These are phyloP conservation scores for Calonectria hawksworthii DNA, from an alignment of 2,329 filamentous ascomycete genomes.

Conservation along the genomic window DNA sequence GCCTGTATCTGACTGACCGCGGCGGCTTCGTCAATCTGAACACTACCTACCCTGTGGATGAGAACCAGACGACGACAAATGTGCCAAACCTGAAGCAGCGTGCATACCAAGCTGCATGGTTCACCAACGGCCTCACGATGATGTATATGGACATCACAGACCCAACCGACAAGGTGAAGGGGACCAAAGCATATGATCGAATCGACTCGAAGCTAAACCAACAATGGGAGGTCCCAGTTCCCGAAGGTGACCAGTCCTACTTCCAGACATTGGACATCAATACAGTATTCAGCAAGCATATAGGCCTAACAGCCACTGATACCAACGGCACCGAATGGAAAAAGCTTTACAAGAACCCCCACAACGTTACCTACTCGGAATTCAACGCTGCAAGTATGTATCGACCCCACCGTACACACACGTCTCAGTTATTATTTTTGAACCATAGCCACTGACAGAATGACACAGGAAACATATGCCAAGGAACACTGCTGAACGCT, in stretches of 20 bases:
- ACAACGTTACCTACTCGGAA: neutral
- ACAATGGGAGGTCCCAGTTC: conserved; percentile 46
- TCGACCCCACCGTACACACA: neutral
- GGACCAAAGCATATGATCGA: conserved; percentile 48
- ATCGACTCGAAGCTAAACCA: conserved; percentile 54
- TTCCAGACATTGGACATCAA: conserved; percentile 12
- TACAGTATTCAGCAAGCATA: conserved; percentile 1
- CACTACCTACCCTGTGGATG: conserved; percentile 50
- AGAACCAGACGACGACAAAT: conserved; percentile 37
- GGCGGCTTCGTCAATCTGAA: conserved; percentile 58
- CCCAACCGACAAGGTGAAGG: conserved; percentile 13
- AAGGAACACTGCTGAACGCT: conserved; percentile 47
- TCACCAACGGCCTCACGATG: conserved; percentile 56
- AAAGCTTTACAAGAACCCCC: conserved; percentile 4
- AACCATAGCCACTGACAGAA: neutral
- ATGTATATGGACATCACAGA: conserved; percentile 55
- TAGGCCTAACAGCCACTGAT: neutral
- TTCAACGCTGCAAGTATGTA: conserved; percentile 18
- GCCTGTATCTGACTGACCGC: conserved; percentile 52
- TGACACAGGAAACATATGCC: conserved; percentile 19
- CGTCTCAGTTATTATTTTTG: neutral
- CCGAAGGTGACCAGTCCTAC: neutral
- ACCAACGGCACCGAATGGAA: neutral
- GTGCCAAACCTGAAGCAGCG: conserved; percentile 36
- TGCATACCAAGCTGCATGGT: conserved; percentile 58